Evolutionary conservation across 257 asterid genomes (phyloP).

Genomic region (Przewalskia tangutica): DNA sequence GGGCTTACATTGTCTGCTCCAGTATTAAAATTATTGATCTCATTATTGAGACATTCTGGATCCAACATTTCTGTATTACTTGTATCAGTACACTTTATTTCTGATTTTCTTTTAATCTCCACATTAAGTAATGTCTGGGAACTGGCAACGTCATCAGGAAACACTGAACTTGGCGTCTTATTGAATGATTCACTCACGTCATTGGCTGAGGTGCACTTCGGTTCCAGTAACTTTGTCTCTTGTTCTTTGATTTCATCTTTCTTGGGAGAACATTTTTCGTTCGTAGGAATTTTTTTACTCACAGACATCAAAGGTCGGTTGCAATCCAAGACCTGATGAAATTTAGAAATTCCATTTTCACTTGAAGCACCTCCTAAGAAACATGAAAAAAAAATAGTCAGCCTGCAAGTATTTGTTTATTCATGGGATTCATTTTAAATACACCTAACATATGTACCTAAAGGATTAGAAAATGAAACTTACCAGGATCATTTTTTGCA

Average conservation of each 20-base stretch:
- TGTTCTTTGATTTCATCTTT: conserved; percentile 8
- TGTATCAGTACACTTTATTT: neutral
- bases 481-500: conserved; percentile 30
- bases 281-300: neutral
- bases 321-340: conserved; percentile 13
- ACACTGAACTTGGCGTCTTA: conserved; percentile 4
- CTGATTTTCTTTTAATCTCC: conserved; percentile 6
- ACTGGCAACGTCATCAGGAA: conserved; percentile 11
- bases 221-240: neutral
- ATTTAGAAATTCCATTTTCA: conserved; percentile 18
- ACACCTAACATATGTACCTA: neutral
- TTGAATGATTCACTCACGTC: conserved; percentile 11
- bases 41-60: conserved; percentile 1
- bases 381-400: conserved; percentile 2
- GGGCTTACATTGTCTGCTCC: neutral
- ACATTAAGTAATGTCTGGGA: neutral
- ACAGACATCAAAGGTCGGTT: conserved; percentile 4
- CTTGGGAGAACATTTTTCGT: conserved; percentile 13
- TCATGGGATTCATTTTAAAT: neutral
- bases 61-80: conserved; percentile 9
- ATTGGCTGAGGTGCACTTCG: conserved; percentile 11
- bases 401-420: neutral
- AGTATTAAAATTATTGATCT: neutral
- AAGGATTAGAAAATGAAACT: conserved; percentile 2
- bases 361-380: conserved; percentile 24